A percentile compares a stretch with the other conserved stretches of the same genome.
These are phyloP conservation scores for Marchantia paleacea DNA, from an alignment of 225 moss, liverwort and hornwort species.

Conservation along the genomic window DNA sequence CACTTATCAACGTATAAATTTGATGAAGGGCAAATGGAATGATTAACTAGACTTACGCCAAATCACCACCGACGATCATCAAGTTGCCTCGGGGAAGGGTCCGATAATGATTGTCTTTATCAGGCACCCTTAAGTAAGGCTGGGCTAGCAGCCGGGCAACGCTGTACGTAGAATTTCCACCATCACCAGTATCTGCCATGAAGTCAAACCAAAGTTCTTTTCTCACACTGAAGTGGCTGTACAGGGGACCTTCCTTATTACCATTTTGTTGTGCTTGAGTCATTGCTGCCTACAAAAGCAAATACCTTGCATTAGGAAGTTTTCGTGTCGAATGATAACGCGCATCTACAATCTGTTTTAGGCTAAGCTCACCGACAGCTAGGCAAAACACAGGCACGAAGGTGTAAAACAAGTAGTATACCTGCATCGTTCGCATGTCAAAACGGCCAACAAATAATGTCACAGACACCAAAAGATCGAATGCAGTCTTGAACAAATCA, in stretches of 20 bases:
- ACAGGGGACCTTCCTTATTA: conserved; percentile 58
- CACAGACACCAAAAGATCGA: conserved; percentile 96
- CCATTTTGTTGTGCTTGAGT: conserved; percentile 77
- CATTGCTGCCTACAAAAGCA: conserved; percentile 85
- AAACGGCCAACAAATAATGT: conserved; percentile 97
- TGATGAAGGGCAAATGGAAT: no score
- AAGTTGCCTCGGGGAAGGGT: conserved; percentile 80
- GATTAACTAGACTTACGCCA: conserved; percentile 61
- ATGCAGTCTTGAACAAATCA: conserved; percentile 99
- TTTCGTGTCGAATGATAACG: background rate
- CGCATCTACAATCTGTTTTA: background rate
- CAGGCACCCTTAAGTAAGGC: conserved; percentile 72
- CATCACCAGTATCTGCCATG: conserved; percentile 99
- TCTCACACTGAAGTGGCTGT: conserved; percentile 70
- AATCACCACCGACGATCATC: conserved; percentile 95
- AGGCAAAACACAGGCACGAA: background rate
- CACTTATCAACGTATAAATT: no score
- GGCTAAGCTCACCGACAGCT: background rate
- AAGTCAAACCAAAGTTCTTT: conserved; percentile 98
- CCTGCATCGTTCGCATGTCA: conserved; percentile 99
- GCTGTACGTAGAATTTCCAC: conserved; percentile 95
- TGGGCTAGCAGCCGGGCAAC: conserved; percentile 94
- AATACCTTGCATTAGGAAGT: conserved; percentile 16
- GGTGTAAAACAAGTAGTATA: conserved; percentile 27
- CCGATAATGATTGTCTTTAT: conserved; percentile 53